A percentile compares a stretch with the other conserved stretches of the same genome.
Evolutionary conservation across 108 stramenopile species (phyloP).

Genomic region (Cyclotella atomus): DNA sequence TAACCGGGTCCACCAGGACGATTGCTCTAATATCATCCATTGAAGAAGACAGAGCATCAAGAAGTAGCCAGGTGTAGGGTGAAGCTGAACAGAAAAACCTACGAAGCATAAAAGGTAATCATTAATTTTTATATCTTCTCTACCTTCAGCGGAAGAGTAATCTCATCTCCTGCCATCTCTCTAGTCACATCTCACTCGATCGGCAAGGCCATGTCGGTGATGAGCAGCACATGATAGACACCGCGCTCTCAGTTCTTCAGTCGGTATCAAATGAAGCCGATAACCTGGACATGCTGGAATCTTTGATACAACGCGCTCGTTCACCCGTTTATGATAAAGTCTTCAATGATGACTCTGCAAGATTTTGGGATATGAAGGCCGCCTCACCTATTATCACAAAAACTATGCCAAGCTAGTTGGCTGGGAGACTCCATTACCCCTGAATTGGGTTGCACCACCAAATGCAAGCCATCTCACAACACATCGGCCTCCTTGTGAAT

Average conservation of each 20-base stretch:
- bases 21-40: too few relatives aligned
- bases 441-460: not conserved
- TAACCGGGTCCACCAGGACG: conserved; percentile 31
- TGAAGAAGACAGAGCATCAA: too few relatives aligned
- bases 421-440: not conserved
- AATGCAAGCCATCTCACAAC: not conserved
- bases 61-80: too few relatives aligned
- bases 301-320: not conserved
- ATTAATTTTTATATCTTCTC: too few relatives aligned
- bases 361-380: conserved; percentile 23
- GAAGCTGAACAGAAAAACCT: too few relatives aligned
- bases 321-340: conserved; percentile 10
- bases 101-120: too few relatives aligned
- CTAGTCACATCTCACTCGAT: too few relatives aligned
- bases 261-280: not conserved
- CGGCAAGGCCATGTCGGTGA: too few relatives aligned
- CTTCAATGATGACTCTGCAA: conserved; percentile 9
- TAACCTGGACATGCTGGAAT: not conserved
- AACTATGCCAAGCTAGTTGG: conserved; percentile 7
- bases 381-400: conserved; percentile 12
- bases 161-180: too few relatives aligned
- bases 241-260: not conserved
- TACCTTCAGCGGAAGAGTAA: too few relatives aligned
- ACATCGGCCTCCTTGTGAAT: not conserved
- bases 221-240: not conserved